Percentiles rank a stretch among this genome's conserved stretches.
These are phyloP conservation scores for Mariannaea sp. DNA, from an alignment of 2,329 filamentous ascomycete species.

Conservation along the genomic window DNA sequence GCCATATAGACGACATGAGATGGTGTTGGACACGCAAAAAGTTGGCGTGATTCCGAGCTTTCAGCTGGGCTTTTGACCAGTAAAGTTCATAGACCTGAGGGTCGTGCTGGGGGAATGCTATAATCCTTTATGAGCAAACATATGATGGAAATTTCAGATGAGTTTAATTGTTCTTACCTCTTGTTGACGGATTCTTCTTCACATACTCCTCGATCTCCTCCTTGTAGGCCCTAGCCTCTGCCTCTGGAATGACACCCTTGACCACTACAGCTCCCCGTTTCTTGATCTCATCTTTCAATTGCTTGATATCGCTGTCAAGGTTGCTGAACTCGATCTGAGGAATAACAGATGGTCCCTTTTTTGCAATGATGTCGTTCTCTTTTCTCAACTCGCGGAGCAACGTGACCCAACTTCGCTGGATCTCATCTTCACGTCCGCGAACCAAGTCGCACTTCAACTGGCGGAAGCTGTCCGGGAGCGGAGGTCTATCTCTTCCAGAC, in stretches of 20 bases:
- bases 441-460: conserved; percentile 60
- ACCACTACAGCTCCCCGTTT: conserved; percentile 69
- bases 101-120: conserved; percentile 68
- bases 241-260: conserved; percentile 65
- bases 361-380: conserved; percentile 55
- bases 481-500: conserved; percentile 50
- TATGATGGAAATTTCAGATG: not conserved
- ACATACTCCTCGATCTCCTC: conserved; percentile 68
- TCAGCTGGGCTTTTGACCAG: conserved; percentile 71
- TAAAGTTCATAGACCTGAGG: conserved; percentile 78
- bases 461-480: conserved; percentile 61
- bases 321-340: conserved; percentile 56
- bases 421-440: conserved; percentile 51
- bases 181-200: conserved; percentile 63
- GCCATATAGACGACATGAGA: conserved; percentile 67
- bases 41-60: conserved; percentile 69
- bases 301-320: conserved; percentile 46
- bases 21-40: conserved; percentile 64
- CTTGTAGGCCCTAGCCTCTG: conserved; percentile 69
- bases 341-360: conserved; percentile 53
- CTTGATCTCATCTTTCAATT: conserved; percentile 54
- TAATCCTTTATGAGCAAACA: not conserved
- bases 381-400: conserved; percentile 50
- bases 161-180: conserved; percentile 45
- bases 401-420: conserved; percentile 55